Evolutionary conservation across 192 early-diverging fungal species (phyloP), one percentile per base, ranked within the genome.

Genomic region (Funneliformis mosseae): DNA sequence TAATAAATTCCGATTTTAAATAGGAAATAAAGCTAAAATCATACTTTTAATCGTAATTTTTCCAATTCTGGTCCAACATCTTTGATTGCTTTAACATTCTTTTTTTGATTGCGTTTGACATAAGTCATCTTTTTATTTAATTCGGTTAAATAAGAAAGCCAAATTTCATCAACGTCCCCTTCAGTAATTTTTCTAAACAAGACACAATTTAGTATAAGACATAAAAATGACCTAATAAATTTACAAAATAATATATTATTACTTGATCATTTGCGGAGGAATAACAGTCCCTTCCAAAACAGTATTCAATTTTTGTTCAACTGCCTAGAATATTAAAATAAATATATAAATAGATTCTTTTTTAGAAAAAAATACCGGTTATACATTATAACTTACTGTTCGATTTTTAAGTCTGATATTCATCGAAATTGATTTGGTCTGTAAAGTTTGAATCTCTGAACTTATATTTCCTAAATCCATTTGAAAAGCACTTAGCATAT

Each of bases 11-110:
- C 67, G 12, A 11, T 18, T 50, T 21, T 33, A 33, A 33, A 33
- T 33, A 33, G 33, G 3, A 33, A 28, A 16, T 50, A 50, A 68
- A 21, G 41, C 16, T 39, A 25, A 60, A 10, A 41, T 5, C 33
- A 39, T 61, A 25, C 92, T 86, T 92, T 94, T 45, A 97, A 81
- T 6, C 95, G 87, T 77, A 97, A 82, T n/a, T 95, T 87, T 72
- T 99, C 98, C 45, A 99, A 81, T 84, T 98, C 98, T 1, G 98
- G 97, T 10, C 92, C 94, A 38, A 96, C 91, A 81, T 97, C 94
- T 74, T 93, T 91, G 43, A 97, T 85, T 5, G 95, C 95, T 50
- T 87, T 84, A 59, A 99, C 91, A 70, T 92, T 89, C 64, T 90
- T 87, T 18, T 92, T 89, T 83, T 95, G 93, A 77, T 94, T 90